These are phyloP conservation scores for Calocera cornea DNA, from an alignment of 768 basidiomycete genomes.

Conservation along the genomic window DNA sequence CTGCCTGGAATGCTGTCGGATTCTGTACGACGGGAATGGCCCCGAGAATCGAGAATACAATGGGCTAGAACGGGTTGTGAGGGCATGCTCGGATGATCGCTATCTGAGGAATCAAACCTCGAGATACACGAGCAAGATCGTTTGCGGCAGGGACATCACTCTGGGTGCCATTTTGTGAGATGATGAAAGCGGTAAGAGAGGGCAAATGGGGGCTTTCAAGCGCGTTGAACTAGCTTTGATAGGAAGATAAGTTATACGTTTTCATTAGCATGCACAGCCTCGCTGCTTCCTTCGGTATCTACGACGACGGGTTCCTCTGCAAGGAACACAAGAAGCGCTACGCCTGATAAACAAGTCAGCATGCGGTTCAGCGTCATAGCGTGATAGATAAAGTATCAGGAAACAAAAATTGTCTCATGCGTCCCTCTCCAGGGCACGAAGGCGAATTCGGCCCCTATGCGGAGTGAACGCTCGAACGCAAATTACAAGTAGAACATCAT, in stretches of 20 bases:
- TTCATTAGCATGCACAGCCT: background rate
- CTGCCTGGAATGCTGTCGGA: background rate
- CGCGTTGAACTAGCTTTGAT: background rate
- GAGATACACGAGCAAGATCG: background rate
- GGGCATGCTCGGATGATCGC: background rate
- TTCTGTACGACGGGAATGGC: background rate
- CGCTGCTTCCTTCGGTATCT: background rate
- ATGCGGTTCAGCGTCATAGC: background rate
- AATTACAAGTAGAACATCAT: constrained; percentile 5
- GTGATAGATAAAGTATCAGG: background rate
- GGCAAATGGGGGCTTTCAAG: no score
- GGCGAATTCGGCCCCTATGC: constrained; percentile 4
- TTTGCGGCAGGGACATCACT: background rate
- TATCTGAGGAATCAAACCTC: background rate
- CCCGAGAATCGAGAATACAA: background rate
- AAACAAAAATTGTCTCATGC: constrained; percentile 4
- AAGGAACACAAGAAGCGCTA: background rate
- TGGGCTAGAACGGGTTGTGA: background rate
- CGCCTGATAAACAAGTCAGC: background rate
- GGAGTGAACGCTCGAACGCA: background rate
- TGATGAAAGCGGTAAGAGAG: no score
- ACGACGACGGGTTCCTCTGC: background rate
- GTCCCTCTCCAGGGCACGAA: constrained; percentile 3
- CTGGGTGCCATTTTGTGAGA: background rate
- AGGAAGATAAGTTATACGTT: background rate